phyloP scores from a whole-genome alignment of 768 basidiomycete species.

The Tricholoma saponaceum region DNA sequence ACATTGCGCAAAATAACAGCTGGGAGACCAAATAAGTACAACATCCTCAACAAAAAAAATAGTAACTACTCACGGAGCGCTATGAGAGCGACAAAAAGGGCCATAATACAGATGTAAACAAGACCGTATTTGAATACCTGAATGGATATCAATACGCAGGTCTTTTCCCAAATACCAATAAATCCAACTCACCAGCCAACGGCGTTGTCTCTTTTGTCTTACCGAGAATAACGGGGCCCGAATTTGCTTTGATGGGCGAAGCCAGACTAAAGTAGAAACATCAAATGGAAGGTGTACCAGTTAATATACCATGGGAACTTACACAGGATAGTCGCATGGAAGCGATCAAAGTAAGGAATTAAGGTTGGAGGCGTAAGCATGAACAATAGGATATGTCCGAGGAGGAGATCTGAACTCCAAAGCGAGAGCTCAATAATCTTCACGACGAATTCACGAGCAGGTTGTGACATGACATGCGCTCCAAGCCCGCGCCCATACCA shows the following conservation, averaged over 20 bases:
- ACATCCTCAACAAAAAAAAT: constrained; percentile 8
- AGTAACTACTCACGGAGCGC: constrained; percentile 58
- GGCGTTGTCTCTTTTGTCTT: constrained; percentile 85
- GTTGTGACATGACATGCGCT: constrained; percentile 91
- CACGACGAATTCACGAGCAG: constrained; percentile 94
- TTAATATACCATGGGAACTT: constrained; percentile 31
- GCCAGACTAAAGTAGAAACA: constrained; percentile 64
- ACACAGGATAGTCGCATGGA: constrained; percentile 92
- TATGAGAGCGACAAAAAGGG: constrained; percentile 72
- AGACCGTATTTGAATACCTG: constrained; percentile 83
- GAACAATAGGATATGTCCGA: constrained; percentile 85
- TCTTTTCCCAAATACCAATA: background rate
- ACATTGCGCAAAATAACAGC: constrained; percentile 59
- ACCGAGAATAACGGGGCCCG: constrained; percentile 87
- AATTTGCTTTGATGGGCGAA: constrained; percentile 91
- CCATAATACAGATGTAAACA: constrained; percentile 66
- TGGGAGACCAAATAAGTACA: constrained; percentile 21
- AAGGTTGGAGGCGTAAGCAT: constrained; percentile 85
- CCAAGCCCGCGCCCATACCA: constrained; percentile 98
- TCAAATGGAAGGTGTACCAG: background rate
- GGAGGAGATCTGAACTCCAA: constrained; percentile 92
- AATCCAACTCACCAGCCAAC: constrained; percentile 70
- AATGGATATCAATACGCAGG: constrained; percentile 1
- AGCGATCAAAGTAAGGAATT: constrained; percentile 86
- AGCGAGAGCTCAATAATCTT: constrained; percentile 96